Base-by-base conservation (phyloP, 305 asterid genomes). In the Fraxinus nigra region DNA sequence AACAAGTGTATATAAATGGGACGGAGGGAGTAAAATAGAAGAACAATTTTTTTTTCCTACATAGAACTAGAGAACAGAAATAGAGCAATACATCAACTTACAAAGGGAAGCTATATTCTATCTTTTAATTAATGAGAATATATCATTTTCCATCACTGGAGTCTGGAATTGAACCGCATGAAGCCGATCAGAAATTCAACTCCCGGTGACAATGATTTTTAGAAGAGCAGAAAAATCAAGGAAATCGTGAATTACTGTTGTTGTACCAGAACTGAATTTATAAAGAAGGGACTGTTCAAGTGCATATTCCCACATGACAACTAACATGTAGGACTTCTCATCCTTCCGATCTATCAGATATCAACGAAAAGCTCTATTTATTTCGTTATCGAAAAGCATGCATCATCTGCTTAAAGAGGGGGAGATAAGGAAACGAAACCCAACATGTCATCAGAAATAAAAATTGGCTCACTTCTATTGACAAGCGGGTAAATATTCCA, bases 241-340 rank as follows among this genome's bases (percentile, higher is more conserved):
- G 75, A 80, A 43, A 76, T 80, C 76, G 24, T 65, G 72, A 77
- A 77, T 38, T 74, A 73, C 75, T 51, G 56, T 11, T 78, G 69
- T 37, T 34, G 34, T 37, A 76, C 78, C 70, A 34, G 16, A 34
- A 77, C 46, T 24, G 72, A 81, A 61, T 6, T 61, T 22, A 61
- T 20, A 61, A 82, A 74, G 18, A 33, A 79, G 54, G 82, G 78
- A 72, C 70, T 28, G 22, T 65, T 67, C 59, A 35, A 18, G 54
- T 43, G 26, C 34, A 75, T 56, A 51, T 16, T 51, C 61, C 61
- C 35, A 79, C 0, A 37, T n/a, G 28, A 65, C 81, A 43, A 56
- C 11, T 18, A 56, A 72, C 46, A n/a, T 76, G 33, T 65, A 78
- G 65, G 26, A 56, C 65, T 56, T 56, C 26, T 56, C 65, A 56